phyloP scores from a whole-genome alignment of 2,329 filamentous ascomycete genomes.

The Penicillium frequentans region DNA sequence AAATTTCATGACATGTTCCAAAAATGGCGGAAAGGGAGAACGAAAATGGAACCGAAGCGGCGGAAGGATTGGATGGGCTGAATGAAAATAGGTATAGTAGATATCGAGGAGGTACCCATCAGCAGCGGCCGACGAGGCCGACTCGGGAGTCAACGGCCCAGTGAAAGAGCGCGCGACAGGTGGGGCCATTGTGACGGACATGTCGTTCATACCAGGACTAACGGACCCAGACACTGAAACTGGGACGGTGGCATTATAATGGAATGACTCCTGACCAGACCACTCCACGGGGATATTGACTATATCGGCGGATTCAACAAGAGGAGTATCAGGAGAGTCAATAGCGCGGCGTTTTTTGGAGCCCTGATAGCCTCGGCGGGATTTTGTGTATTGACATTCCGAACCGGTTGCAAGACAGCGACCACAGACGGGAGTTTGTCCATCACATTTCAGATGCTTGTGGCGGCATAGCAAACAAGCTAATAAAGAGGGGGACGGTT shows the following conservation, averaged over 20 bases:
- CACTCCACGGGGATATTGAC: slow-evolving; percentile 43
- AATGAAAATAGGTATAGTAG: slow-evolving; percentile 58
- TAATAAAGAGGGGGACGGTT: slow-evolving; percentile 39
- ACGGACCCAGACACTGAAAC: slow-evolving; percentile 24
- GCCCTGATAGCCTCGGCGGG: slow-evolving; percentile 73
- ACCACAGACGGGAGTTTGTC: slow-evolving; percentile 63
- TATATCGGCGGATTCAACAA: slow-evolving; percentile 46
- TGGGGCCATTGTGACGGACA: slow-evolving; percentile 16
- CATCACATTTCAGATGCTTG: slow-evolving; percentile 76
- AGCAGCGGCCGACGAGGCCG: slow-evolving; percentile 29
- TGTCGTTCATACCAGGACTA: slow-evolving; percentile 26
- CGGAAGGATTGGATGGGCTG: slow-evolving; percentile 57
- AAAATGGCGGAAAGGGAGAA: slow-evolving; percentile 43
- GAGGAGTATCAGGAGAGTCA: slow-evolving; percentile 39
- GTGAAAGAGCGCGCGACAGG: slow-evolving; percentile 17
- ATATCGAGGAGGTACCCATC: slow-evolving; percentile 51
- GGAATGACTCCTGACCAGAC: slow-evolving; percentile 36
- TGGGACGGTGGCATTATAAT: slow-evolving; percentile 25
- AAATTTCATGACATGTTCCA: slow-evolving; percentile 58
- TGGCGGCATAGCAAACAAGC: slow-evolving; percentile 52
- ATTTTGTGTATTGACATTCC: slow-evolving; percentile 71
- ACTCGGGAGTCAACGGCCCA: slow-evolving; percentile 38
- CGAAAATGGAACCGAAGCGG: slow-evolving; percentile 46
- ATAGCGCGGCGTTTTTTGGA: slow-evolving; percentile 48
- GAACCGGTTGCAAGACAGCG: slow-evolving; percentile 61